These are phyloP conservation scores for Penicillium sp. DNA, from an alignment of 2,329 filamentous ascomycete species.

Conservation along the genomic window DNA sequence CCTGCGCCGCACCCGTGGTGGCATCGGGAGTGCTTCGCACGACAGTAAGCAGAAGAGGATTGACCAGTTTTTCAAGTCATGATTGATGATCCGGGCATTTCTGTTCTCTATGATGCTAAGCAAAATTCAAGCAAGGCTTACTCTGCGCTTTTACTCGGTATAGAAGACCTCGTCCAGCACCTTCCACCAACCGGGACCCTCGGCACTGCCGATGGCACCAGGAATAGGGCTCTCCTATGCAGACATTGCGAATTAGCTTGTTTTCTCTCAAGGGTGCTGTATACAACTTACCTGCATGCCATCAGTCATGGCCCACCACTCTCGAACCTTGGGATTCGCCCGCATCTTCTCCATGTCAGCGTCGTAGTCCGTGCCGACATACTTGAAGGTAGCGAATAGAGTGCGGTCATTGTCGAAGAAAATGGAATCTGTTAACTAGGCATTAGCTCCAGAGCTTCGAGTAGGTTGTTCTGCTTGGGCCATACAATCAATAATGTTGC, in stretches of 20 bases:
- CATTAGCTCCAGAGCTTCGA: background rate
- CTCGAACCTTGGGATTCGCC: constrained; percentile 69
- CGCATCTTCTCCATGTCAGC: constrained; percentile 77
- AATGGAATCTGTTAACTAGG: constrained; percentile 57
- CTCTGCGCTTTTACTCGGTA: constrained; percentile 22
- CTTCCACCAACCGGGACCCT: constrained; percentile 42
- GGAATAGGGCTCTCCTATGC: constrained; percentile 34
- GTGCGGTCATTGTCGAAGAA: constrained; percentile 71
- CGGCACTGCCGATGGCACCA: constrained; percentile 35
- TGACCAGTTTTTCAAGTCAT: constrained; percentile 66
- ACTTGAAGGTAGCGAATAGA: constrained; percentile 77
- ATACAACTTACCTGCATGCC: constrained; percentile 59
- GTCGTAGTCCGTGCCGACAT: constrained; percentile 70
- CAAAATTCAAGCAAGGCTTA: background rate
- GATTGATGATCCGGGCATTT: background rate
- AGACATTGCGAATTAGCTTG: constrained; percentile 5
- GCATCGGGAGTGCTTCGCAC: constrained; percentile 75
- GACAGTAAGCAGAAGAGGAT: constrained; percentile 76
- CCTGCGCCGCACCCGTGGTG: constrained; percentile 77
- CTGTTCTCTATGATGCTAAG: background rate
- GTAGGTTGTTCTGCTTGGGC: constrained; percentile 3
- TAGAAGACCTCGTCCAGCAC: constrained; percentile 39
- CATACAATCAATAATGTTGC: constrained; percentile 72
- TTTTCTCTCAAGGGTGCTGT: too few relatives aligned
- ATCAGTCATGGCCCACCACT: constrained; percentile 84